Evolutionary conservation across 495 filamentous ascomycete species (phyloP), one percentile per base, ranked within the genome.

Genomic region (Penicillium taxi): DNA sequence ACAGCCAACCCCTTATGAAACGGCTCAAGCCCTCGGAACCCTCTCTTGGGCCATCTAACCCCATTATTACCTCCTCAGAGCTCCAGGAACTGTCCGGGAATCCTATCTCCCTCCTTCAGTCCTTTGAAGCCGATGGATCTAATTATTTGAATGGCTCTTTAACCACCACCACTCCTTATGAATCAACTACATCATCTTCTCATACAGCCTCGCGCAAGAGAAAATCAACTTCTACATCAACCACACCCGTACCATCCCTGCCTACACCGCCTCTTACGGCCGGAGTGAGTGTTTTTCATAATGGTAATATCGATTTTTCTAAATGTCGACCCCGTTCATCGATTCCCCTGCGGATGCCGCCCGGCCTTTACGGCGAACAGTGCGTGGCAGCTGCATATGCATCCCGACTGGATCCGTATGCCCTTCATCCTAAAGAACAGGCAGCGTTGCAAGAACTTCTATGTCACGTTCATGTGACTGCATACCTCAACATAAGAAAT

Each of bases 401-500:
- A 14, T 95, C 87, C 31, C 74, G 91, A 32, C 70, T 99, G 3
- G 86, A 90, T 44, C 91, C 93, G 4, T 94, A 88, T 60, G 76
- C 82, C 11, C 64, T 99, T 11, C 88, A 96, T 60, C 70, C 69
- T n/a, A 78, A 82, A 37, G 91, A 99, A 54, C 88, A 95, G 55
- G 56, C 73, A 42, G 73, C 87, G 32, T 63, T 99, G 14, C 74
- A 82, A 39, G 68, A 84, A 24, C 78, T 91, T 56, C 77, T 99
- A 39, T 93, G 80, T 53, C 80, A 85, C 47, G 68, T 80, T 21
- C 90, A 99, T 52, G 86, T 96, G 37, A 94, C 91, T 7, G 81
- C 83, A n/a, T 99, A 96, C 57, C 63, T 99, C 20, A 96, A 95
- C 59, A 95, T 99, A 41, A 73, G 91, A 40, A 99, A 99, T 59